Base-by-base conservation (phyloP, 2,329 filamentous ascomycete species). In the Cladophialophora immunda region DNA sequence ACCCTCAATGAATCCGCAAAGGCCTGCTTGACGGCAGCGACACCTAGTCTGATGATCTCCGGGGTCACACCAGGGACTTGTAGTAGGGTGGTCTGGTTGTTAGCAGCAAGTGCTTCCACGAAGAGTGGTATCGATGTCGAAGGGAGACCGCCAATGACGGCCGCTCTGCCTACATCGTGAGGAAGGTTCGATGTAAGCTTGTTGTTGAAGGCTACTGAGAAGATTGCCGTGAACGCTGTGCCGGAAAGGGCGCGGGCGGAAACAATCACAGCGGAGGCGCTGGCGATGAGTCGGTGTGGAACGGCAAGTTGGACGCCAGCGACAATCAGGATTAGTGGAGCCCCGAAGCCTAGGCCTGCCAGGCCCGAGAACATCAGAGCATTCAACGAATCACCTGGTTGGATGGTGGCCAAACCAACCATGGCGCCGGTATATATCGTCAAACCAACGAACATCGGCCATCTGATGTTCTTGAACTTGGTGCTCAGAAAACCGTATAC, bases 191-290 rank as follows among this genome's bases (percentile, higher is more conserved):
- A 11, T 30, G 22, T 55, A 3, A 55, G 11, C 25, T 55, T 29
- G 15, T 56, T 22, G 52, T 50, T 64, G 25, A 69, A 58, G 5
- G 60, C 61, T 15, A 56, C 67, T 4, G 64, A 32, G 36, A 61
- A 67, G 53, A 69, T 67, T 4, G 67, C 67, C 15, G 60, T 69
- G 57, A 64, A 67, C 4, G 62, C 50, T 7, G 67, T 58, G 17
- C 60, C 65, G 5, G 41, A 60, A 38, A 67, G 47, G 17, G 64
- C 59, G 29, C 67, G 54, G 9, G 65, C 58, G n/a, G 67, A 69
- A 6, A 55, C 55, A 4, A 47, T 64, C 17, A 67, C 52, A 2
- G 60, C 65, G 7, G 65, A 58, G 17, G 65, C 65, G 17, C 52
- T 64, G 4, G 65, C 65, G 30, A 67, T 58, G 15, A 67, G 32